Conservation (phyloP, 805 yeast genomes). For the Priceomyces melissophilus region DNA sequence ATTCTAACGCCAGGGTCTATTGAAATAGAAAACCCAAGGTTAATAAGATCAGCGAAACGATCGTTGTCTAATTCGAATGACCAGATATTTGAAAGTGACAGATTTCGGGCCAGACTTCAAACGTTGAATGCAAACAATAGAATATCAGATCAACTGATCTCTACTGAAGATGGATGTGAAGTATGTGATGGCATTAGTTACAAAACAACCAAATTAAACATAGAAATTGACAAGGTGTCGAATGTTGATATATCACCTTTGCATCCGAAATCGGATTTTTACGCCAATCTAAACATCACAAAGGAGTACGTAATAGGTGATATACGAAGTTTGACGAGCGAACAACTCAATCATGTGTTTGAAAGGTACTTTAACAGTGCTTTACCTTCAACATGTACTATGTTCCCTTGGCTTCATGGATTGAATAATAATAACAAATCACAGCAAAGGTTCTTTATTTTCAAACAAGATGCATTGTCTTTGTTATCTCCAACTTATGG, state of each 20-base stretch:
- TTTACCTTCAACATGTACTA: constrained; percentile 57
- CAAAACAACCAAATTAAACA: constrained; percentile 37
- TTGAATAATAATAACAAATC: constrained; percentile 55
- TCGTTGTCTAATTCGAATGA: constrained; percentile 41
- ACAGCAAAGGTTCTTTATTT: constrained; percentile 45
- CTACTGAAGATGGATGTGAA: constrained; percentile 19
- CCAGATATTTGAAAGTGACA: constrained; percentile 35
- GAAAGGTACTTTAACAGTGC: constrained; percentile 36
- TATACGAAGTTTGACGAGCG: constrained; percentile 15
- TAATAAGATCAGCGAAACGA: constrained; percentile 22
- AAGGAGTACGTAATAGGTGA: constrained; percentile 1
- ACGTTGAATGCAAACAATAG: constrained; percentile 21
- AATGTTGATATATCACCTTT: constrained; percentile 15
- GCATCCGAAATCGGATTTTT: constrained; percentile 12
- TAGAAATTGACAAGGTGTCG: constrained; percentile 5
- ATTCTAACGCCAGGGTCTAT: too few species aligned
- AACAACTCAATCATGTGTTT: constrained; percentile 20
- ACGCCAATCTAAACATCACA: neutral
- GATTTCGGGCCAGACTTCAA: constrained; percentile 38
- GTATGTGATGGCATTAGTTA: constrained; percentile 33
- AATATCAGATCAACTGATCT: constrained; percentile 1
- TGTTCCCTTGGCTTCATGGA: constrained; percentile 94
- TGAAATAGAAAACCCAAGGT: too few species aligned
- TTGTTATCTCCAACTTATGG: neutral
- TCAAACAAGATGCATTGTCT: constrained; percentile 8